Evolutionary conservation across 306 rosid genomes (phyloP).

Genomic region (Alnus rubra): DNA sequence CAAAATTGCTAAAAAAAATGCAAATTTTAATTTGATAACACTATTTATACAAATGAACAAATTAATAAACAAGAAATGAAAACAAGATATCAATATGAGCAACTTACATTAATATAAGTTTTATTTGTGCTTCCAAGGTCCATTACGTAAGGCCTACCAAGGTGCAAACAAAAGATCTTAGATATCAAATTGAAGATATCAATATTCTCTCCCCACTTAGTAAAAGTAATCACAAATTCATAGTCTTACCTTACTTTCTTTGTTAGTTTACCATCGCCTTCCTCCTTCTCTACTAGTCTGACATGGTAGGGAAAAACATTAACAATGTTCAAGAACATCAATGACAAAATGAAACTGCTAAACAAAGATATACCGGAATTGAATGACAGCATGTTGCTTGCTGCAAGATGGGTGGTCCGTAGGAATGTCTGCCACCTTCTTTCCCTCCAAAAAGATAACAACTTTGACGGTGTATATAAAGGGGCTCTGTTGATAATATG

Average conservation of each 20-base stretch:
- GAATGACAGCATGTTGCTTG: conserved; percentile 98
- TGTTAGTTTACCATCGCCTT: conserved; percentile 65
- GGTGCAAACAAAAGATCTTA: conserved; percentile 25
- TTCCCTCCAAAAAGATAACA: conserved; percentile 96
- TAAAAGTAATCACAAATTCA: conserved; percentile 3
- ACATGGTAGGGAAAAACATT: conserved; percentile 16
- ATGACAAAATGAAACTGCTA: conserved; percentile 25
- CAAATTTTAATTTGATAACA: conserved; percentile 12
- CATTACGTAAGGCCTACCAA: conserved; percentile 85
- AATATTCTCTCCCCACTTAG: not conserved
- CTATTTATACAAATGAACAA: conserved; percentile 20
- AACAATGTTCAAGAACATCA: not conserved
- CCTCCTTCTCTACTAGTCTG: conserved; percentile 89
- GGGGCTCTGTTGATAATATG: conserved; percentile 69
- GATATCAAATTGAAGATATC: conserved; percentile 25
- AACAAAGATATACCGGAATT: conserved; percentile 61
- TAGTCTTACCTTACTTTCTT: conserved; percentile 62
- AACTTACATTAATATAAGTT: conserved; percentile 85
- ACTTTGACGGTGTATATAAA: conserved; percentile 94
- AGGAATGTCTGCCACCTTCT: conserved; percentile 96
- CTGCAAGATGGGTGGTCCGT: conserved; percentile 99
- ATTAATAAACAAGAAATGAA: not conserved
- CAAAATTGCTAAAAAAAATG: conserved; percentile 15
- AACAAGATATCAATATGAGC: conserved; percentile 17
- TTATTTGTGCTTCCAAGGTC: conserved; percentile 99